These are phyloP conservation scores for Trifolium repens DNA, from an alignment of 306 rosid species.

Conservation along the genomic window DNA sequence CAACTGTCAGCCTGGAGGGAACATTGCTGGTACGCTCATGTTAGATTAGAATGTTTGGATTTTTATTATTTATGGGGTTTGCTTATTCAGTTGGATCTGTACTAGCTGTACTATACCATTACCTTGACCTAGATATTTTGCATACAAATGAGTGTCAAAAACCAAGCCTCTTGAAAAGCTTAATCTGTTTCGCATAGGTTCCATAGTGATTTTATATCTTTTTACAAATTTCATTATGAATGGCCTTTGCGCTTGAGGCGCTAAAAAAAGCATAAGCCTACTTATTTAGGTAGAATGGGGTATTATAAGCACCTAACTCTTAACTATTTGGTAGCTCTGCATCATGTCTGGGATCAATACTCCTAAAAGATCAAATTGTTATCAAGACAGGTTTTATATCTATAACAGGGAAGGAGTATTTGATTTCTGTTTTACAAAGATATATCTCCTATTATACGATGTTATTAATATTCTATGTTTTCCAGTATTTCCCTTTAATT, in stretches of 20 bases:
- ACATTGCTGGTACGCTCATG: conserved; percentile 71
- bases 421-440: conserved; percentile 5
- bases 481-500: neutral
- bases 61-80: conserved; percentile 15
- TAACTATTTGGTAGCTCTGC: conserved; percentile 9
- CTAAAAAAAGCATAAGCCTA: neutral
- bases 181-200: conserved; percentile 11
- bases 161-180: conserved; percentile 4
- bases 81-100: neutral
- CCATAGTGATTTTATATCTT: neutral
- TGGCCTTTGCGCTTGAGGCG: neutral
- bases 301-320: neutral
- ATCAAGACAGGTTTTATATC: neutral
- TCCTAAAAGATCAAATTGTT: conserved; percentile 11
- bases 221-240: neutral
- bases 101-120: neutral
- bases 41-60: conserved; percentile 33
- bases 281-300: conserved; percentile 3
- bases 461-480: conserved; percentile 4
- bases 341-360: neutral
- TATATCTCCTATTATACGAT: neutral
- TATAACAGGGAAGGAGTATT: neutral
- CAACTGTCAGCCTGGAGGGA: conserved; percentile 84
- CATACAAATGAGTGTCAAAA: neutral
- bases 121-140: conserved; percentile 9